These are phyloP conservation scores for Auriscalpium microsporum DNA, from an alignment of 768 basidiomycete genomes.

Conservation along the genomic window DNA sequence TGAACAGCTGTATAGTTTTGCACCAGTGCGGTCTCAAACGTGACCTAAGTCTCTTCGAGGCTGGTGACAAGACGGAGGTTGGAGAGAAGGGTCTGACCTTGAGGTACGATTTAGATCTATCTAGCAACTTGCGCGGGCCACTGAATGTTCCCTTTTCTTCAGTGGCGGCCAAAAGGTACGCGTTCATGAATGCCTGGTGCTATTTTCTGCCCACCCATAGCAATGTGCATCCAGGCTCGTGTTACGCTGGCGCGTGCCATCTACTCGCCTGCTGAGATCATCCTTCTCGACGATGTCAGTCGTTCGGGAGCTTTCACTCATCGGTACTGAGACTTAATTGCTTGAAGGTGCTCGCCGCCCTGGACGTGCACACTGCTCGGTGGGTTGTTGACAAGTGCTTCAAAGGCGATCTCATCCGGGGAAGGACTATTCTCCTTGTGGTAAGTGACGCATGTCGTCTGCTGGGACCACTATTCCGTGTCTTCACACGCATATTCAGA, in stretches of 20 bases:
- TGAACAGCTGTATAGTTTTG: background rate
- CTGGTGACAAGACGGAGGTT: conserved; percentile 47
- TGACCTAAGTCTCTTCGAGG: conserved; percentile 39
- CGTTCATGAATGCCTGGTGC: background rate
- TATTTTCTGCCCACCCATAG: conserved; percentile 26
- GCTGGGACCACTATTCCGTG: background rate
- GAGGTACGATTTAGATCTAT: conserved; percentile 15
- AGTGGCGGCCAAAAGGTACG: conserved; percentile 46
- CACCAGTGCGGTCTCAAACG: conserved; percentile 22
- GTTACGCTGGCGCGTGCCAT: conserved; percentile 51
- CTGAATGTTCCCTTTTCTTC: background rate
- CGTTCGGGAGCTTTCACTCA: background rate
- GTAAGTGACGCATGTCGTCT: conserved; percentile 21
- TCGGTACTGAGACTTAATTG: too few species aligned
- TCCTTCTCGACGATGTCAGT: conserved; percentile 66
- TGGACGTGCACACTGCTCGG: conserved; percentile 45
- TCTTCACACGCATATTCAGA: conserved; percentile 20
- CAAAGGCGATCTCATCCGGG: conserved; percentile 36
- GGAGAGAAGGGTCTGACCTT: conserved; percentile 49
- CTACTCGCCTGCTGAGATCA: conserved; percentile 49
- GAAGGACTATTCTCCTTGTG: conserved; percentile 45
- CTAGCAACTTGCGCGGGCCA: too few species aligned
- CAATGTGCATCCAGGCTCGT: conserved; percentile 25
- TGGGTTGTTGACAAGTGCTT: conserved; percentile 46
- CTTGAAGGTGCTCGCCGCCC: conserved; percentile 33